Evolutionary conservation across 139 green algal species (phyloP).

Genomic region (Chlorella vulgaris): DNA sequence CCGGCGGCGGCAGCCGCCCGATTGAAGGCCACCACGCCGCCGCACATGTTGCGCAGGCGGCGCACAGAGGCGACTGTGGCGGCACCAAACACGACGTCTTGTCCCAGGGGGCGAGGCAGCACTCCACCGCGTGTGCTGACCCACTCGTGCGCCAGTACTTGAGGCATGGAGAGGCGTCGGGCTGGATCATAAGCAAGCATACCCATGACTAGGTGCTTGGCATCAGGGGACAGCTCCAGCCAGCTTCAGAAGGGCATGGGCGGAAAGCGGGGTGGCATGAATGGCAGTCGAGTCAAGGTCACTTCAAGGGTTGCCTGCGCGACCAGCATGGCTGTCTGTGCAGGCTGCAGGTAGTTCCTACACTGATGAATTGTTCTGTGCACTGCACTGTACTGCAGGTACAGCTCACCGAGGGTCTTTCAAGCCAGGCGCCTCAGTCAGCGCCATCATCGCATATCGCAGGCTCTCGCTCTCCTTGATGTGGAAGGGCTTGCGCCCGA

Average conservation of each 20-base stretch:
- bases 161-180: neutral
- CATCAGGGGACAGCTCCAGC: conserved; percentile 46
- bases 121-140: conserved; percentile 42
- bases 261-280: neutral
- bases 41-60: conserved; percentile 52
- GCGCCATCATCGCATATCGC: conserved; percentile 39
- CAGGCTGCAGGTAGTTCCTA: too few relatives aligned
- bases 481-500: conserved; percentile 64
- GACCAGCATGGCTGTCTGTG: too few relatives aligned
- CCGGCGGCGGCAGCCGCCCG: neutral
- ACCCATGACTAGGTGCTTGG: conserved; percentile 60
- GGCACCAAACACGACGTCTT: conserved; percentile 47
- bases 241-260: conserved; percentile 24
- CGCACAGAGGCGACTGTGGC: conserved; percentile 56
- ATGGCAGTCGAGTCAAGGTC: too few relatives aligned
- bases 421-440: conserved; percentile 50
- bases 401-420: conserved; percentile 52
- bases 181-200: conserved; percentile 38
- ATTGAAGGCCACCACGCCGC: conserved; percentile 34
- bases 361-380: too few relatives aligned
- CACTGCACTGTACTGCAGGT: too few relatives aligned
- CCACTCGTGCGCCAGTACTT: conserved; percentile 58
- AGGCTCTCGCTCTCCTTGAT: conserved; percentile 55
- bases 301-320: too few relatives aligned
- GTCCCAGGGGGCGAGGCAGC: conserved; percentile 37